Percentiles rank a stretch among this genome's conserved stretches.
phyloP scores from a whole-genome alignment of 345 rosid species.

The Physaria fendleri region DNA sequence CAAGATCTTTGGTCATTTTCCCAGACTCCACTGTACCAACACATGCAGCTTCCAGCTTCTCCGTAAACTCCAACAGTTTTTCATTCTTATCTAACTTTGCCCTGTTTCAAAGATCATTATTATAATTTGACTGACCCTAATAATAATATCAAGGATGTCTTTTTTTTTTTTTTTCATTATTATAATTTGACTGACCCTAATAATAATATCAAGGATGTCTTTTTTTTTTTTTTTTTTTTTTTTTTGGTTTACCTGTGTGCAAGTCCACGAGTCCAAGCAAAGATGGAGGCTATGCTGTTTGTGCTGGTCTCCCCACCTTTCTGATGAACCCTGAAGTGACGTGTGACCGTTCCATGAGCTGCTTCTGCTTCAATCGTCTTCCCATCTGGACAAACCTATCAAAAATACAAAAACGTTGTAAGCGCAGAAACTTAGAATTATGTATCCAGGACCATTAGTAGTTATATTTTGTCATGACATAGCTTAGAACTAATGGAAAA shows the following conservation, averaged over 20 bases:
- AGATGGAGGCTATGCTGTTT: conserved; percentile 82
- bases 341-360: conserved; percentile 95
- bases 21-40: conserved; percentile 82
- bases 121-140: conserved; percentile 95
- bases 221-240: too few relatives aligned
- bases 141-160: too few relatives aligned
- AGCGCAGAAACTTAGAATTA: neutral
- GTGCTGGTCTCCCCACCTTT: conserved; percentile 90
- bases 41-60: conserved; percentile 95
- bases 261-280: conserved; percentile 88
- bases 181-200: conserved; percentile 95
- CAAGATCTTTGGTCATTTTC: conserved; percentile 99
- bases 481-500: neutral
- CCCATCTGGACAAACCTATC: conserved; percentile 98
- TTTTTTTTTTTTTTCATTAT: neutral
- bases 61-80: conserved; percentile 65
- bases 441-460: neutral
- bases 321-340: conserved; percentile 83
- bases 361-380: conserved; percentile 99
- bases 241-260: conserved; percentile 87
- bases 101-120: conserved; percentile 36
- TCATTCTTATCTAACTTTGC: conserved; percentile 88
- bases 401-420: neutral
- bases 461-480: neutral
- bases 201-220: too few relatives aligned